These are phyloP conservation scores for Styphnolobium japonicum DNA, from an alignment of 306 rosid species.

Conservation along the genomic window DNA sequence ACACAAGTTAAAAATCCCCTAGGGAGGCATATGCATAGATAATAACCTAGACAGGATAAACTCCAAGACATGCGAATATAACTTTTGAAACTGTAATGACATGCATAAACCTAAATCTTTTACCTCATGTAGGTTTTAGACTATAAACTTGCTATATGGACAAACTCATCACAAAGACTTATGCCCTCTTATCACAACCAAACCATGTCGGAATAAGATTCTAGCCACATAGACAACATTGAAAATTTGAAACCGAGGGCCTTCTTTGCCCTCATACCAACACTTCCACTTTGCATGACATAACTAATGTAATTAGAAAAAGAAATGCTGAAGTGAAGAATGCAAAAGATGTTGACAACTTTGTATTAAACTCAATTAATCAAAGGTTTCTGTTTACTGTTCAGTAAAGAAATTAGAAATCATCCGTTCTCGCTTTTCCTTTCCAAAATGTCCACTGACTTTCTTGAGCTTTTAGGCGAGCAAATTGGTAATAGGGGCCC, in stretches of 20 bases:
- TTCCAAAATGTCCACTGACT: not conserved
- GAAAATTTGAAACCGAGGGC: not conserved
- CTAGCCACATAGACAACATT: not conserved
- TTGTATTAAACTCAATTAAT: not conserved
- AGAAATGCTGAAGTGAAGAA: not conserved
- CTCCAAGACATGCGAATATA: not conserved
- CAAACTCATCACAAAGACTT: not conserved
- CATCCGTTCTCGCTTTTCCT: not conserved
- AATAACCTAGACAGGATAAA: not conserved
- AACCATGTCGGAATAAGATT: constrained; percentile 9
- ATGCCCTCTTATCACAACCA: not conserved
- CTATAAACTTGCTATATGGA: not conserved
- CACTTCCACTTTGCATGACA: not conserved
- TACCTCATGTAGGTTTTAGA: not conserved
- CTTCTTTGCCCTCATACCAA: not conserved
- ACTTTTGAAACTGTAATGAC: not conserved
- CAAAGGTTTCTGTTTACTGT: not conserved
- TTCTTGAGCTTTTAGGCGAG: not conserved
- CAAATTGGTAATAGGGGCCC: not conserved
- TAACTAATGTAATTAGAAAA: not conserved
- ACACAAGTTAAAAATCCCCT: not conserved
- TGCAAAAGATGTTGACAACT: not conserved
- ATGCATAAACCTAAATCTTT: not conserved
- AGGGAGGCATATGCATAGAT: not conserved
- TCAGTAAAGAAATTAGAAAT: not conserved